A percentile compares a stretch with the other conserved stretches of the same genome.
These are phyloP conservation scores for Candida insectalens DNA, from an alignment of 805 yeast genomes.

Conservation along the genomic window DNA sequence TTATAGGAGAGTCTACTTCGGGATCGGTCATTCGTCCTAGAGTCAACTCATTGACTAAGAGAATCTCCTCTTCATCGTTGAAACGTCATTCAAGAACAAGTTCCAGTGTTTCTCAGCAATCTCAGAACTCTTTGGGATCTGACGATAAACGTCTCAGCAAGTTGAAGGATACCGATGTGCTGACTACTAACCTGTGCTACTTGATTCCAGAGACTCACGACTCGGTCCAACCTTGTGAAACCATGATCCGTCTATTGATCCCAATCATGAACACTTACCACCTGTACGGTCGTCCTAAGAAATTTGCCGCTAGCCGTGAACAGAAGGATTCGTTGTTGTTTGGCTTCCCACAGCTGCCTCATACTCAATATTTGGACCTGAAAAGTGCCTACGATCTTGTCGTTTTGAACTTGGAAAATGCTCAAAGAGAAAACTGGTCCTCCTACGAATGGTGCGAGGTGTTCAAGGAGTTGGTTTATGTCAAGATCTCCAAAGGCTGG, in stretches of 20 bases:
- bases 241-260: conserved; percentile 58
- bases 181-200: conserved; percentile 21
- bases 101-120: conserved; percentile 12
- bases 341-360: conserved; percentile 69
- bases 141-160: conserved; percentile 8
- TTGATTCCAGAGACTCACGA: conserved; percentile 62
- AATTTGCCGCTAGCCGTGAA: conserved; percentile 46
- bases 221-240: conserved; percentile 63
- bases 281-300: conserved; percentile 66
- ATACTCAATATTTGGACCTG: conserved; percentile 42
- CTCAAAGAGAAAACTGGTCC: conserved; percentile 23
- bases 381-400: conserved; percentile 23
- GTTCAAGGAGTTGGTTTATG: conserved; percentile 26
- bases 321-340: conserved; percentile 50
- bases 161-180: conserved; percentile 14
- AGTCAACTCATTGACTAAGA: conserved; percentile 13
- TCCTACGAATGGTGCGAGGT: conserved; percentile 26
- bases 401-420: conserved; percentile 22
- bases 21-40: conserved; percentile 1
- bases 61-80: conserved; percentile 20
- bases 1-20: conserved; percentile 9
- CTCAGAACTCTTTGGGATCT: conserved; percentile 14
- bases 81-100: conserved; percentile 7
- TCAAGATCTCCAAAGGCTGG: conserved; percentile 26
- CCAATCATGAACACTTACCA: conserved; percentile 65